Evolutionary conservation across 1,284 basidiomycete species (phyloP).

Genomic region (Tausonia pullulans): DNA sequence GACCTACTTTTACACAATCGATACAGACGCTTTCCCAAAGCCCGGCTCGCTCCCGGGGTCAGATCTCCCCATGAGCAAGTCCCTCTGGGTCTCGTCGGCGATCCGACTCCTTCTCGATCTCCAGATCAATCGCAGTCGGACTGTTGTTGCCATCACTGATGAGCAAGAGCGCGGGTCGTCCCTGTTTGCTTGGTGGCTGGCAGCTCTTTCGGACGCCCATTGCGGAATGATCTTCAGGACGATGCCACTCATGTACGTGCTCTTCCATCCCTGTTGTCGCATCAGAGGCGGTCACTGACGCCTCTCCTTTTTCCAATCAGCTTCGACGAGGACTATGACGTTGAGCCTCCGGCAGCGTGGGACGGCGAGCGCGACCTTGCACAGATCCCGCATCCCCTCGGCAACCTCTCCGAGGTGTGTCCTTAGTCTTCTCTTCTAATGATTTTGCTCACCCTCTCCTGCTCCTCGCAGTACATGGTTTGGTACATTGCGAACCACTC

Average conservation of each 20-base stretch:
- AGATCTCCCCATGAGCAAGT: constrained; percentile 1
- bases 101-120: constrained; percentile 15
- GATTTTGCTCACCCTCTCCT: background rate
- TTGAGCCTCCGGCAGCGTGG: constrained; percentile 36
- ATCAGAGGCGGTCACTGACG: constrained; percentile 19
- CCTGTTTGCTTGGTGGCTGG: constrained; percentile 65
- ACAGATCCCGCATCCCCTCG: constrained; percentile 28
- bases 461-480: constrained; percentile 27
- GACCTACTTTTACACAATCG: background rate
- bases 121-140: constrained; percentile 4
- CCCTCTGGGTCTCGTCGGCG: constrained; percentile 10
- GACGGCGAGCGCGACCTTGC: constrained; percentile 38
- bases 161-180: constrained; percentile 6
- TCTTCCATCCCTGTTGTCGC: too few species aligned
- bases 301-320: constrained; percentile 39
- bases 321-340: constrained; percentile 54
- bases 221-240: constrained; percentile 50
- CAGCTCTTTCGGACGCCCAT: constrained; percentile 49
- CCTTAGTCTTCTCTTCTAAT: constrained; percentile 9
- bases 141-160: constrained; percentile 1
- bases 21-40: background rate
- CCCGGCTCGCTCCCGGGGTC: background rate
- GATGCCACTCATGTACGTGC: constrained; percentile 51
- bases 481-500: constrained; percentile 54
- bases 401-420: constrained; percentile 41